Base-by-base conservation (phyloP, 176 grass and related monocot species). In the Aegilops speltoides region DNA sequence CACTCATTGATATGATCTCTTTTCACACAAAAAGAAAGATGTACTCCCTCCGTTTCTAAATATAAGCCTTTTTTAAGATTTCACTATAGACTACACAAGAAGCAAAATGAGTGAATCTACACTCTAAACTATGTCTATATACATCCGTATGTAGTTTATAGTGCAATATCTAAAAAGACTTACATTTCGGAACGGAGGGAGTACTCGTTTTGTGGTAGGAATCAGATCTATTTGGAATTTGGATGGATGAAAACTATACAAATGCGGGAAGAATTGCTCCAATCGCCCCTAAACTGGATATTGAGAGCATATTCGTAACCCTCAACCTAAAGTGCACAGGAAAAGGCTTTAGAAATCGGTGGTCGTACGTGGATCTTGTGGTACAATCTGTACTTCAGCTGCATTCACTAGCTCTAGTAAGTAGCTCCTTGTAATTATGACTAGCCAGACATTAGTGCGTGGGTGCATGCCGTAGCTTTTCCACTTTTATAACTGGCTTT, bases 341-440 rank as follows among this genome's bases (percentile, higher is more conserved):
- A 59, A 78, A 68, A 71, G 13, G 33, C 82, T 60, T 60, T 7
- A 5, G 45, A 77, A 76, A 68, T 56, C 46, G 12, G 13, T 50
- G 14, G 45, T 20, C 20, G 46, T 86, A 64, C 20, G 25, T 86
- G 70, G 62, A 62, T 46, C 82, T 63, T 73, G 82, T 86, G 36
- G 83, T 89, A 82, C 88, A 37, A 15, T 81, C 6, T 82, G 88
- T 86, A 89, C 88, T 89, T 82, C 15, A 19, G 23, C 88, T 36
- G n/a, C 66, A 16, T 69, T 71, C 68, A 76, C 70, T 81, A 61
- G 43, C 75, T 22, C 75, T 22, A 59, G 54, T 20, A 54, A 31
- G 59, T 32, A 38, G n/a, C 32, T 38, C 66, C 13, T 65, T 32
- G 75, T 67, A 52, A 69, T 82, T 56, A 68, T 66, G 20, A 50